Conservation (phyloP, 2,329 filamentous ascomycete genomes). For the Saccharata proteae region DNA sequence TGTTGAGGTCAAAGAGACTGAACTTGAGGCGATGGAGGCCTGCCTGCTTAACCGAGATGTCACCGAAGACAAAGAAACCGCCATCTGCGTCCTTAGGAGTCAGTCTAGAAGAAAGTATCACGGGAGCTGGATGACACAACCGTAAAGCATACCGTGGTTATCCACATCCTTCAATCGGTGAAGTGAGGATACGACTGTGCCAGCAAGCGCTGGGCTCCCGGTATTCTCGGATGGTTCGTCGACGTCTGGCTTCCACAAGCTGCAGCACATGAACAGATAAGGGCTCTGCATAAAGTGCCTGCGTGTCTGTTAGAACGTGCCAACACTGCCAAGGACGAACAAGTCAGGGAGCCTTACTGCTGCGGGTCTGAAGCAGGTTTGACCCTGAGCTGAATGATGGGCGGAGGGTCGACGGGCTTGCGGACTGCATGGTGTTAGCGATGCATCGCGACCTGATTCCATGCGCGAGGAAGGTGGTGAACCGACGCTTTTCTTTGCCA, state of each 20-base stretch:
- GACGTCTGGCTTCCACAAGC: slow-evolving; percentile 37
- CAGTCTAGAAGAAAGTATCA: slow-evolving; percentile 4
- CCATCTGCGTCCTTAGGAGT: slow-evolving; percentile 42
- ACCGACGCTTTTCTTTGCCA: slow-evolving; percentile 62
- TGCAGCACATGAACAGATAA: slow-evolving; percentile 51
- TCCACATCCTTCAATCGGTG: slow-evolving; percentile 69
- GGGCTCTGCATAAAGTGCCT: slow-evolving; percentile 53
- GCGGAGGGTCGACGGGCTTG: slow-evolving; percentile 80
- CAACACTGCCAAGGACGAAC: no score
- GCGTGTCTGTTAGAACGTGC: no score
- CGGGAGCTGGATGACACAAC: not conserved
- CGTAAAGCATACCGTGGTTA: slow-evolving; percentile 46
- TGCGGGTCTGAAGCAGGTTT: slow-evolving; percentile 37
- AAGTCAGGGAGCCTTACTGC: slow-evolving; percentile 39
- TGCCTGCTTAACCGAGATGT: slow-evolving; percentile 65
- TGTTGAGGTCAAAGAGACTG: slow-evolving; percentile 61
- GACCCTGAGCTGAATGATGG: slow-evolving; percentile 62
- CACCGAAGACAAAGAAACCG: slow-evolving; percentile 83
- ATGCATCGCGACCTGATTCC: not conserved
- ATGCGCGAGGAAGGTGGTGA: slow-evolving; percentile 8
- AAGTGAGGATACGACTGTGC: slow-evolving; percentile 67
- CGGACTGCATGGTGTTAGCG: slow-evolving; percentile 42
- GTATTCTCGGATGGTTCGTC: slow-evolving; percentile 33
- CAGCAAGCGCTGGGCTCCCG: slow-evolving; percentile 46
- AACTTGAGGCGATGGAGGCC: slow-evolving; percentile 66